These are phyloP conservation scores for Marsdenia floribunda DNA, from an alignment of 257 asterid species.

Conservation along the genomic window DNA sequence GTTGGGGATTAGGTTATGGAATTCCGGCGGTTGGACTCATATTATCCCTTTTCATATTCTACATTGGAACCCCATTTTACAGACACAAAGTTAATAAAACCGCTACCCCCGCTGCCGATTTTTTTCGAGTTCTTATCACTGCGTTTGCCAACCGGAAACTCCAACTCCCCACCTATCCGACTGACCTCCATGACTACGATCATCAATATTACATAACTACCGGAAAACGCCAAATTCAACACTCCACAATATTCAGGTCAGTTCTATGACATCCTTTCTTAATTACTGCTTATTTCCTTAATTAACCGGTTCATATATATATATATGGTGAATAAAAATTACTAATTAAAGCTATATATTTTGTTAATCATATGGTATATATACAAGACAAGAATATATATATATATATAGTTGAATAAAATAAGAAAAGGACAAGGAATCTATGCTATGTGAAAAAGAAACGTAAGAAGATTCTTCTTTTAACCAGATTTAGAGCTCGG, in stretches of 20 bases:
- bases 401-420: background rate
- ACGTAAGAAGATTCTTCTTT: background rate
- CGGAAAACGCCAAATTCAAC: conserved; percentile 58
- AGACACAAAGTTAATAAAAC: conserved; percentile 64
- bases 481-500: background rate
- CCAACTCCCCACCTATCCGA: conserved; percentile 32
- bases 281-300: background rate
- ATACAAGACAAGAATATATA: too few species aligned
- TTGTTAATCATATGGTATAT: background rate
- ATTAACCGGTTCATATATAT: background rate
- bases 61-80: conserved; percentile 58
- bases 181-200: conserved; percentile 67
- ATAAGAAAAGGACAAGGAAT: background rate
- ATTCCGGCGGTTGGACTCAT: conserved; percentile 68
- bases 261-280: background rate
- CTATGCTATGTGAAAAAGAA: background rate
- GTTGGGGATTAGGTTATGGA: conserved; percentile 85
- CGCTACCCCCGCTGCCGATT: conserved; percentile 53
- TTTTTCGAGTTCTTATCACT: conserved; percentile 37
- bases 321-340: background rate
- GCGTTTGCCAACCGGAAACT: conserved; percentile 52
- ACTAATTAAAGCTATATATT: background rate
- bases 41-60: conserved; percentile 52
- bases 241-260: conserved; percentile 61
- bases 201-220: conserved; percentile 38